These are phyloP conservation scores for Xylaria sp. DNA, from an alignment of 2,329 filamentous ascomycete genomes.

Conservation along the genomic window DNA sequence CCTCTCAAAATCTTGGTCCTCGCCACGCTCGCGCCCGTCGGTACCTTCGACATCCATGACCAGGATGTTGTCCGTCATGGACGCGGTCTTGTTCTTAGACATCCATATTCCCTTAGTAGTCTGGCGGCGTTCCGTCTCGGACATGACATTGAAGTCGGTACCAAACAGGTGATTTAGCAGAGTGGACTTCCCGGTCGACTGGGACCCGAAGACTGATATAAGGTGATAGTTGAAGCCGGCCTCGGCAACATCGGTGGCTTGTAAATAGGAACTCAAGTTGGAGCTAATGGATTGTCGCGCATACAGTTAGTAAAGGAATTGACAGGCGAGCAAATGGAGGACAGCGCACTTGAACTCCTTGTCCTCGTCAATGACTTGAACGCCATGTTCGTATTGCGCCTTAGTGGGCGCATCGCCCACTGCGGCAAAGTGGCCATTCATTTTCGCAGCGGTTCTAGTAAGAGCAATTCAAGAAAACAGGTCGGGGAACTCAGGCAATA, in stretches of 20 bases:
- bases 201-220: constrained; percentile 98
- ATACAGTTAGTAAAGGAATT: constrained; percentile 34
- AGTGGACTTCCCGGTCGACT: constrained; percentile 98
- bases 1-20: constrained; percentile 98
- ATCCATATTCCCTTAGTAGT: constrained; percentile 99
- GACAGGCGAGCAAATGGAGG: constrained; percentile 27
- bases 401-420: constrained; percentile 73
- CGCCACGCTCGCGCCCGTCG: constrained; percentile 92
- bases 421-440: constrained; percentile 85
- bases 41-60: constrained; percentile 99
- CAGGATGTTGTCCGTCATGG: constrained; percentile 96
- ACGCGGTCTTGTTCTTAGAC: constrained; percentile 88
- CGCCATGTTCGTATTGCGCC: constrained; percentile 86
- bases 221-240: constrained; percentile 99
- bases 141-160: constrained; percentile 97
- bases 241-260: constrained; percentile 80
- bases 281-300: constrained; percentile 60
- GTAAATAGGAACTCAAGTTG: constrained; percentile 84
- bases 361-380: constrained; percentile 96
- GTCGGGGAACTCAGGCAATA: constrained; percentile 22
- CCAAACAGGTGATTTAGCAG: constrained; percentile 95
- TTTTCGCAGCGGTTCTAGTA: constrained; percentile 47
- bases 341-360: constrained; percentile 91
- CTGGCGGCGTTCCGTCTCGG: constrained; percentile 90
- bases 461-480: constrained; percentile 7